phyloP scores from a whole-genome alignment of 192 early-diverging fungal genomes.

The Allomyces arbusculus region DNA sequence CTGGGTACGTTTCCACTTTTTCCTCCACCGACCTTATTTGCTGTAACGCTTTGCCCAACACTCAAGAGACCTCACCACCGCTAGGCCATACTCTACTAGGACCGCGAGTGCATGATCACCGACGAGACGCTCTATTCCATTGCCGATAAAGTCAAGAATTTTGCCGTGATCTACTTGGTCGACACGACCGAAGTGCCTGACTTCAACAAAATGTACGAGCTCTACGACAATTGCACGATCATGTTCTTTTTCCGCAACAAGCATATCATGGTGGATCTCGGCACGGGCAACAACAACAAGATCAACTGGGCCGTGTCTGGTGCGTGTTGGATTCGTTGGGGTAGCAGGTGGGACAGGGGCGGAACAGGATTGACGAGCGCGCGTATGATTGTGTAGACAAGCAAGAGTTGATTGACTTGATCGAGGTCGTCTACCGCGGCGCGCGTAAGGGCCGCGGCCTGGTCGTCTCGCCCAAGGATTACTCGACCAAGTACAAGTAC shows the following conservation, averaged over 20 bases:
- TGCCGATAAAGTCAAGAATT: slow-evolving; percentile 92
- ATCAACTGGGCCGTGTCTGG: slow-evolving; percentile 52
- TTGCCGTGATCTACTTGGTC: slow-evolving; percentile 90
- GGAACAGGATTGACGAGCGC: neutral
- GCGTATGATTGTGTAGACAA: slow-evolving; percentile 61
- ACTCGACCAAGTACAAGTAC: slow-evolving; percentile 96
- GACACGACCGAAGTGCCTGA: slow-evolving; percentile 90
- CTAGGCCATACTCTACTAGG: slow-evolving; percentile 16
- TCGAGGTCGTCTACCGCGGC: slow-evolving; percentile 77
- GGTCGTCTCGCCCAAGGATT: slow-evolving; percentile 90
- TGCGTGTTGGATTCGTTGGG: neutral
- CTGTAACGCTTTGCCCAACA: neutral
- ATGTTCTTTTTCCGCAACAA: slow-evolving; percentile 97
- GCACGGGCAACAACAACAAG: slow-evolving; percentile 99
- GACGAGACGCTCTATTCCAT: slow-evolving; percentile 86
- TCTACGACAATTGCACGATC: slow-evolving; percentile 92
- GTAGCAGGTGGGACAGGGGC: no score
- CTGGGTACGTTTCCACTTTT: slow-evolving; percentile 27
- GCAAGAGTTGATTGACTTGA: slow-evolving; percentile 88
- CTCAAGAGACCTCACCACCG: no score
- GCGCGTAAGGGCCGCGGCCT: slow-evolving; percentile 91
- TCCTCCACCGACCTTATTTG: neutral
- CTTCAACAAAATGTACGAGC: slow-evolving; percentile 91
- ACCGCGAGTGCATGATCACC: slow-evolving; percentile 89
- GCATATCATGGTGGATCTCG: slow-evolving; percentile 97